Percentiles rank a stretch among this genome's conserved stretches.
These are phyloP conservation scores for Diaporthe amygdali DNA, from an alignment of 2,329 filamentous ascomycete genomes.

Conservation along the genomic window DNA sequence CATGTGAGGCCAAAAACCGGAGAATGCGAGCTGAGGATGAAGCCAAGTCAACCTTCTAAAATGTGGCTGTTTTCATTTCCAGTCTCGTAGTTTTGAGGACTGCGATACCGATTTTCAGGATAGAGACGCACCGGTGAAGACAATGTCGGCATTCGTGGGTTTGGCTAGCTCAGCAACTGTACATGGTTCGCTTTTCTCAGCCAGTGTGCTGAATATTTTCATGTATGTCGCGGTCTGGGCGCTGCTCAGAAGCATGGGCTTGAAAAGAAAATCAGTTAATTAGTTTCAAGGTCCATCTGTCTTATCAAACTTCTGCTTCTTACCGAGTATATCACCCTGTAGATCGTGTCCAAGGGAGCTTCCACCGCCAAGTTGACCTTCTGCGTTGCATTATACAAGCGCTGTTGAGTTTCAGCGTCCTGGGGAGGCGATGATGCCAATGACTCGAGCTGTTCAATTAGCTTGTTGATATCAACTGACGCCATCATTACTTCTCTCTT, in stretches of 20 bases:
- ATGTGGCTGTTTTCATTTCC: too few species aligned
- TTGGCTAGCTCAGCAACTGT: not conserved
- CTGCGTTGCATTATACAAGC: not conserved
- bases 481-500: not conserved
- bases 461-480: not conserved
- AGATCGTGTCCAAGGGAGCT: not conserved
- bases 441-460: conserved; percentile 10
- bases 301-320: not conserved
- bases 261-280: not conserved
- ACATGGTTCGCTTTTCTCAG: not conserved
- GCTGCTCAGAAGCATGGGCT: conserved; percentile 18
- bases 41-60: not conserved
- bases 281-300: not conserved
- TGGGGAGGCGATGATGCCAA: not conserved
- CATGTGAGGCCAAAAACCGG: conserved; percentile 14
- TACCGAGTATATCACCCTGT: conserved; percentile 13
- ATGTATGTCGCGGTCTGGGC: conserved; percentile 15
- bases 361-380: not conserved
- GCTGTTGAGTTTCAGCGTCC: not conserved
- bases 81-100: too few species aligned
- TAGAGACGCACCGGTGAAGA: not conserved
- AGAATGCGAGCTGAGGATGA: conserved; percentile 17
- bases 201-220: conserved; percentile 15
- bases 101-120: not conserved
- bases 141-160: not conserved